A percentile compares a stretch with the other conserved stretches of the same genome.
phyloP scores from a whole-genome alignment of 1,284 basidiomycete species.

The Ustilago crameri region DNA sequence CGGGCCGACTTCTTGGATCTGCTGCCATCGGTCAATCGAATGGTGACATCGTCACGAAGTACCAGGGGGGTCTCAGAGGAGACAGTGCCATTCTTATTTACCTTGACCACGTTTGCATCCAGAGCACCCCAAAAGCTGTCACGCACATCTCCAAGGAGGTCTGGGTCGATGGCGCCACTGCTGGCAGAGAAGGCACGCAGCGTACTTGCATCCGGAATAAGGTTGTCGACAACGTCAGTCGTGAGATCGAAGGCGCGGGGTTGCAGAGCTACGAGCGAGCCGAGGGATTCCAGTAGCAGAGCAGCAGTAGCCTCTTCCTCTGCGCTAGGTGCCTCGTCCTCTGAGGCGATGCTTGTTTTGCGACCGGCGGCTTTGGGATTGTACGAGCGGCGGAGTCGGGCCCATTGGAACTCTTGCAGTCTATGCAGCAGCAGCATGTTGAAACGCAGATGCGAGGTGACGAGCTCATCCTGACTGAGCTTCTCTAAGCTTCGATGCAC shows the following conservation, averaged over 20 bases:
- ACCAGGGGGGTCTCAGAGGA: constrained; percentile 22
- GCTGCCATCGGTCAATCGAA: constrained; percentile 39
- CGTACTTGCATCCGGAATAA: constrained; percentile 19
- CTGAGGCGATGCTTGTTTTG: not conserved
- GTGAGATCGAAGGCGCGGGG: constrained; percentile 24
- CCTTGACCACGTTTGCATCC: constrained; percentile 31
- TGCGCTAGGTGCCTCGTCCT: constrained; percentile 21
- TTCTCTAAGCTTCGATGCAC: constrained; percentile 27
- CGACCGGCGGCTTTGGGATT: constrained; percentile 8
- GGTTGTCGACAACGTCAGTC: constrained; percentile 10
- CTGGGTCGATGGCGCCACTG: constrained; percentile 49
- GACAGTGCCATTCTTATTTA: constrained; percentile 19
- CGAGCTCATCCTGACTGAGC: constrained; percentile 45
- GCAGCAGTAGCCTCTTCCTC: constrained; percentile 48
- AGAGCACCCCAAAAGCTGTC: constrained; percentile 60
- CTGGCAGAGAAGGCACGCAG: constrained; percentile 33
- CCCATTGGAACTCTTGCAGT: constrained; percentile 62
- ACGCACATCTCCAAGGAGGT: constrained; percentile 37
- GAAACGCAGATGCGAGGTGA: constrained; percentile 38
- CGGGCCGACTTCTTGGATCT: constrained; percentile 27
- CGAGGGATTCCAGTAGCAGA: constrained; percentile 45
- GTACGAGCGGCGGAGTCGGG: constrained; percentile 45
- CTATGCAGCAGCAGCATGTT: constrained; percentile 51
- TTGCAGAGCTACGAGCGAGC: constrained; percentile 34
- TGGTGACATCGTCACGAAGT: constrained; percentile 48